These are phyloP conservation scores for Saccharomyces pastorianus DNA, from an alignment of 1,139 yeast species.

Conservation along the genomic window DNA sequence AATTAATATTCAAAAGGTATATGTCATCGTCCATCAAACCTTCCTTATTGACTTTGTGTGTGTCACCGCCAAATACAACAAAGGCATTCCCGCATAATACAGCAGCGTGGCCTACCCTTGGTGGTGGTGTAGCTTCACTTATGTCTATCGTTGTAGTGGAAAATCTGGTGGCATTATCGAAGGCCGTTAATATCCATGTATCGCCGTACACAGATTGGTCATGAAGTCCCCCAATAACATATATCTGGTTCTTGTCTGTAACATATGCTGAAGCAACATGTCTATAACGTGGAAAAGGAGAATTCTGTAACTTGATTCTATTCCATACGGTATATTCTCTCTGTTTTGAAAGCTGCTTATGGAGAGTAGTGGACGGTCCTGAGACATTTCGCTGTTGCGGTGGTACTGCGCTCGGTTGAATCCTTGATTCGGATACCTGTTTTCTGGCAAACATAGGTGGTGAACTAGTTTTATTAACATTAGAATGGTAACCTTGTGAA, in stretches of 20 bases:
- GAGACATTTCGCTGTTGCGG: constrained; percentile 26
- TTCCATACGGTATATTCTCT: constrained; percentile 56
- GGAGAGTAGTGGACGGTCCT: constrained; percentile 22
- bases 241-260: constrained; percentile 76
- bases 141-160: constrained; percentile 61
- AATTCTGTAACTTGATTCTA: constrained; percentile 56
- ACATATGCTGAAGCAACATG: constrained; percentile 76
- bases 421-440: constrained; percentile 8
- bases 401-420: constrained; percentile 26
- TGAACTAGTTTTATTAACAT: constrained; percentile 1
- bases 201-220: constrained; percentile 93
- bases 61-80: constrained; percentile 94
- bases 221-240: constrained; percentile 89
- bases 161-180: constrained; percentile 36
- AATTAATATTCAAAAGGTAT: constrained; percentile 82
- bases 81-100: constrained; percentile 92
- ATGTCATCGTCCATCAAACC: constrained; percentile 83
- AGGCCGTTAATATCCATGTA: constrained; percentile 69
- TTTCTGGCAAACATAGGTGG: not conserved
- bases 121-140: constrained; percentile 74
- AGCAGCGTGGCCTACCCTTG: constrained; percentile 93
- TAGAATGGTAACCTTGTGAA: not conserved
- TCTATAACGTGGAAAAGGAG: constrained; percentile 92
- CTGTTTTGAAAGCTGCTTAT: constrained; percentile 9
- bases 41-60: constrained; percentile 69